phyloP scores from a whole-genome alignment of 495 filamentous ascomycete genomes.

The Talaromyces liani region DNA sequence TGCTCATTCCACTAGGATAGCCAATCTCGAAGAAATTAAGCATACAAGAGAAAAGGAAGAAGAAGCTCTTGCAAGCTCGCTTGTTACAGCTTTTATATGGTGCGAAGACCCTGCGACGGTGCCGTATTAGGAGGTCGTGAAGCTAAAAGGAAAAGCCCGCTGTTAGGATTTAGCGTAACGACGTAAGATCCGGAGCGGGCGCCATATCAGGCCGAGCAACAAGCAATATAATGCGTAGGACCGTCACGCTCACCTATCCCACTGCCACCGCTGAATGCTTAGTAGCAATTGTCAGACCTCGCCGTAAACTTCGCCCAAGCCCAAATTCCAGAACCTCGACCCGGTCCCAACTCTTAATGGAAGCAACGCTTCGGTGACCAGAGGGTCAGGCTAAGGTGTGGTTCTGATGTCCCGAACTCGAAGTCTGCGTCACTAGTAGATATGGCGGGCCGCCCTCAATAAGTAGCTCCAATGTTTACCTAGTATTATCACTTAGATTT shows the following conservation, averaged over 20 bases:
- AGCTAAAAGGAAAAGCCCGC: neutral
- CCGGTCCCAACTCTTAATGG: neutral
- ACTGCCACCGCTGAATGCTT: neutral
- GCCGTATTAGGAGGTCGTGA: neutral
- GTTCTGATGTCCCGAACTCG: neutral
- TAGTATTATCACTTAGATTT: neutral
- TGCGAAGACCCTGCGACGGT: neutral
- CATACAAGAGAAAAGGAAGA: neutral
- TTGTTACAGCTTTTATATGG: neutral
- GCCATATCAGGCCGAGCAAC: neutral
- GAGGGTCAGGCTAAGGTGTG: neutral
- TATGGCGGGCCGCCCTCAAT: neutral
- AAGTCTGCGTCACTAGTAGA: neutral
- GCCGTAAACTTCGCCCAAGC: neutral
- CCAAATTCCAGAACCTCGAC: neutral
- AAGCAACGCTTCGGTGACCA: neutral
- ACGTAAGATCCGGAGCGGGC: neutral
- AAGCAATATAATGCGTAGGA: neutral
- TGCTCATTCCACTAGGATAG: neutral
- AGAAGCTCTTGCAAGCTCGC: neutral
- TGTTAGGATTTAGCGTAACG: neutral
- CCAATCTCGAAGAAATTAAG: neutral
- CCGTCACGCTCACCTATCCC: neutral
- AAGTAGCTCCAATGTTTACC: neutral
- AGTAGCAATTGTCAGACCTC: neutral